A percentile compares a stretch with the other conserved stretches of the same genome.
phyloP scores from a whole-genome alignment of 176 grass and related monocot genomes.

The Coix lacrymajobi region DNA sequence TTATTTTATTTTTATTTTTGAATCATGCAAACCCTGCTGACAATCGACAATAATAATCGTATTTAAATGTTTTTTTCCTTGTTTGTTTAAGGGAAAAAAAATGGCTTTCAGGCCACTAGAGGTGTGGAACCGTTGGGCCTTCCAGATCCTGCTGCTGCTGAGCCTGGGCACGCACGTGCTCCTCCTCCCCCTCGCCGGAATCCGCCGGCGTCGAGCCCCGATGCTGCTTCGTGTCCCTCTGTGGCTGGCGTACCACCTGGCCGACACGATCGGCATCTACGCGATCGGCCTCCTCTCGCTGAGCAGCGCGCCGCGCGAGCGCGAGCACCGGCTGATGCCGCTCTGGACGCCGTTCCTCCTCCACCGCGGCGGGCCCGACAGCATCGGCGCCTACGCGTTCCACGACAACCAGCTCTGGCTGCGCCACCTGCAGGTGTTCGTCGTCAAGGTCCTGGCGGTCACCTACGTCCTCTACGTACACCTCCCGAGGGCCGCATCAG shows the following conservation, averaged over 20 bases:
- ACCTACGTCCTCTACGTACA: slow-evolving; percentile 11
- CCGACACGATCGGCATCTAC: slow-evolving; percentile 24
- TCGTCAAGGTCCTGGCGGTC: neutral
- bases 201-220: neutral
- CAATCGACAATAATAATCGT: too few species aligned
- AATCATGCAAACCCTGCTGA: too few species aligned
- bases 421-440: slow-evolving; percentile 14
- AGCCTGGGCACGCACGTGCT: neutral
- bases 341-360: slow-evolving; percentile 59
- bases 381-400: slow-evolving; percentile 46
- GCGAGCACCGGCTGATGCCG: slow-evolving; percentile 5
- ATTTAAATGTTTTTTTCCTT: too few species aligned
- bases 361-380: slow-evolving; percentile 58
- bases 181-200: neutral
- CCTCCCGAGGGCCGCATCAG: neutral
- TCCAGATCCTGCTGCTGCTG: neutral
- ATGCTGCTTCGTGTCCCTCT: neutral
- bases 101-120: neutral
- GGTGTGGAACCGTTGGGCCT: slow-evolving; percentile 9
- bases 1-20: neutral
- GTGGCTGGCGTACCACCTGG: slow-evolving; percentile 36
- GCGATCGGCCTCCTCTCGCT: slow-evolving; percentile 36
- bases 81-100: neutral
- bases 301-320: neutral
- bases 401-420: slow-evolving; percentile 35